Conservation (phyloP, 2,329 filamentous ascomycete species). For the Huntiella abstrusa region DNA sequence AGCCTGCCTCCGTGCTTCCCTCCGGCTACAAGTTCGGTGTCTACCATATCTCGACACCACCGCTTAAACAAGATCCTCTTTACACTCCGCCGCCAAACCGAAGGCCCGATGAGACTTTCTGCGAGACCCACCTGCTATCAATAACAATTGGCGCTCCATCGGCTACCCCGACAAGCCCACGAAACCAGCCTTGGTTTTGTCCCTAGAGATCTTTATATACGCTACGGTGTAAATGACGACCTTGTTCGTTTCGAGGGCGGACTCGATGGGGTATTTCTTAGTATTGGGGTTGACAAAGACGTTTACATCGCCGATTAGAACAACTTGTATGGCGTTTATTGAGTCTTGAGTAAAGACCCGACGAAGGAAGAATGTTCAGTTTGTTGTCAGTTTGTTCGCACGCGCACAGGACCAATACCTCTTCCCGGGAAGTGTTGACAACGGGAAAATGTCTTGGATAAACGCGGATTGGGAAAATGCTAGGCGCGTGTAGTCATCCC, state of each 20-base stretch:
- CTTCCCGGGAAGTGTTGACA: conserved; percentile 79
- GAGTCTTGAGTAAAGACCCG: conserved; percentile 51
- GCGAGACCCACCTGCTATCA: conserved; percentile 61
- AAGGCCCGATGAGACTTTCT: conserved; percentile 58
- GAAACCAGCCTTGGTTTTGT: conserved; percentile 50
- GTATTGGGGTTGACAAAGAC: conserved; percentile 44
- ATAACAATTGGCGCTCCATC: conserved; percentile 25
- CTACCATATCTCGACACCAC: conserved; percentile 76
- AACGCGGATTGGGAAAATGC: conserved; percentile 81
- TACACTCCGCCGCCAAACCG: conserved; percentile 59
- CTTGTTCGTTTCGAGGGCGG: conserved; percentile 89
- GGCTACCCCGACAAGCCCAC: conserved; percentile 12
- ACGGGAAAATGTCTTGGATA: conserved; percentile 66
- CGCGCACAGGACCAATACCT: conserved; percentile 84
- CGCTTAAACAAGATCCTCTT: conserved; percentile 53
- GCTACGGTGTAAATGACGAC: too few relatives aligned
- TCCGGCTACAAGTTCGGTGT: conserved; percentile 42
- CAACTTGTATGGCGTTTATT: conserved; percentile 57
- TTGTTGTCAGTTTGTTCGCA: conserved; percentile 79
- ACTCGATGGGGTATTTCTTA: conserved; percentile 77
- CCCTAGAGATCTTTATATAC: conserved; percentile 79
- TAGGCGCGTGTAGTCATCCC: conserved; percentile 83
- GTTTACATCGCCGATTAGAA: conserved; percentile 53
- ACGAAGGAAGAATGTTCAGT: conserved; percentile 42
- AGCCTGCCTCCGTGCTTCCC: conserved; percentile 33